These are phyloP conservation scores for Talaromyces proteolyticus DNA, from an alignment of 495 filamentous ascomycete genomes.

Conservation along the genomic window DNA sequence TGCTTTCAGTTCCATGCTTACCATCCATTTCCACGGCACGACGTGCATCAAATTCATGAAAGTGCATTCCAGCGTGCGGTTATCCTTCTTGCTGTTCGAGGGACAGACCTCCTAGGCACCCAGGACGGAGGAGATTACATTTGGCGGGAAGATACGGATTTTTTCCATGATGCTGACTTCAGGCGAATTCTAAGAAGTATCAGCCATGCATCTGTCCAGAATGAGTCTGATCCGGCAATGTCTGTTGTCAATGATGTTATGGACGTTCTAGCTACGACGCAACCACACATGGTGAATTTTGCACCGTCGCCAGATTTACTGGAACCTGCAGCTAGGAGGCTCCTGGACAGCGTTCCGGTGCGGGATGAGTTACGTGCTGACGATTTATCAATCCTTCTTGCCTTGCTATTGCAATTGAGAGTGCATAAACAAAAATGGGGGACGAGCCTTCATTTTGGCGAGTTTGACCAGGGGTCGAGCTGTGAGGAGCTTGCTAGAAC, in stretches of 20 bases:
- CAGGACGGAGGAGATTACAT: not conserved
- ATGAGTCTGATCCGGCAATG: not conserved
- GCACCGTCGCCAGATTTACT: not conserved
- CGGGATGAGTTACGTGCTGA: not conserved
- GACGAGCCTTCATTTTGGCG: not conserved
- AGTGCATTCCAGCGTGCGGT: not conserved
- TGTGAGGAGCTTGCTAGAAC: not conserved
- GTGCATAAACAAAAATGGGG: not conserved
- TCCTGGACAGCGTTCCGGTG: not conserved
- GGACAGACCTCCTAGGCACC: conserved; percentile 1
- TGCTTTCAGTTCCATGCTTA: not conserved
- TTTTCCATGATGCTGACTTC: conserved; percentile 1
- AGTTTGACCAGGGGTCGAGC: not conserved
- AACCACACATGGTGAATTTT: not conserved
- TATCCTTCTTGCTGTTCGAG: not conserved
- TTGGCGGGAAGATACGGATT: not conserved
- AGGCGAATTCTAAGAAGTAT: conserved; percentile 1
- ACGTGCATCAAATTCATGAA: not conserved
- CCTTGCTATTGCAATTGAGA: not conserved
- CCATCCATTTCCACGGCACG: not conserved
- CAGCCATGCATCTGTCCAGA: not conserved
- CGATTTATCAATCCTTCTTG: not conserved
- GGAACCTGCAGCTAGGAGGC: not conserved
- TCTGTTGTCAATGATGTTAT: not conserved
- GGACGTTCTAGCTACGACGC: not conserved